These are phyloP conservation scores for Thelonectria blattea DNA, from an alignment of 2,329 filamentous ascomycete genomes.

Conservation along the genomic window DNA sequence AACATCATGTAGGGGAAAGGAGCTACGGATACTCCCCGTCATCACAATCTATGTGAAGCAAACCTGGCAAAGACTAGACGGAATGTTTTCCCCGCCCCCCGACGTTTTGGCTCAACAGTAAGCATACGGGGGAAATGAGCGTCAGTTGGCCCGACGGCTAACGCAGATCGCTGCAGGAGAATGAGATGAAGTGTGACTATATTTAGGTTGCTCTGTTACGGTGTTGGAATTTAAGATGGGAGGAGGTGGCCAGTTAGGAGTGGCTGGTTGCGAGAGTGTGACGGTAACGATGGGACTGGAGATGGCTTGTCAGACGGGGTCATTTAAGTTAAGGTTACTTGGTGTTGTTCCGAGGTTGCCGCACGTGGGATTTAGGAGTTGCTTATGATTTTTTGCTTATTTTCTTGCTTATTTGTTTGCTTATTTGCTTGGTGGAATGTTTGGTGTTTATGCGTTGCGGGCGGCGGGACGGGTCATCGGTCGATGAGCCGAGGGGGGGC, in stretches of 20 bases:
- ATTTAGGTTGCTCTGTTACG: neutral
- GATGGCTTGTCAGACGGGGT: neutral
- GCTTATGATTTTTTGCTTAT: too few relatives aligned
- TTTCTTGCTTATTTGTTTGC: neutral
- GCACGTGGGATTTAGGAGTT: neutral
- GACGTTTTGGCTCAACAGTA: neutral
- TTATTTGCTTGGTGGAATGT: neutral
- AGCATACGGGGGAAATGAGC: neutral
- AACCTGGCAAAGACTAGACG: too few relatives aligned
- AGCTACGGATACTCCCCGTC: neutral
- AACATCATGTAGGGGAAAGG: neutral
- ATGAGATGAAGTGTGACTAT: neutral
- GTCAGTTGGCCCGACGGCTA: neutral
- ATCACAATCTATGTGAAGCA: neutral
- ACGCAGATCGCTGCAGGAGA: neutral
- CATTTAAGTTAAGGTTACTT: neutral
- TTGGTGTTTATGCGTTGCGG: neutral
- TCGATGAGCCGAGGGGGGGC: neutral
- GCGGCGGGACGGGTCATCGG: neutral
- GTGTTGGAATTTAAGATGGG: too few relatives aligned
- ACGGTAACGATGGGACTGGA: neutral
- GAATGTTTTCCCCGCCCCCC: neutral
- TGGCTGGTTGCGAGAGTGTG: neutral
- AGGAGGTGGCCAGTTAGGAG: neutral
- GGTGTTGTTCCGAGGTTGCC: neutral